Evolutionary conservation across 2,329 filamentous ascomycete species (phyloP), one percentile per base, ranked within the genome.

Genomic region (Stenocarpella maydis): DNA sequence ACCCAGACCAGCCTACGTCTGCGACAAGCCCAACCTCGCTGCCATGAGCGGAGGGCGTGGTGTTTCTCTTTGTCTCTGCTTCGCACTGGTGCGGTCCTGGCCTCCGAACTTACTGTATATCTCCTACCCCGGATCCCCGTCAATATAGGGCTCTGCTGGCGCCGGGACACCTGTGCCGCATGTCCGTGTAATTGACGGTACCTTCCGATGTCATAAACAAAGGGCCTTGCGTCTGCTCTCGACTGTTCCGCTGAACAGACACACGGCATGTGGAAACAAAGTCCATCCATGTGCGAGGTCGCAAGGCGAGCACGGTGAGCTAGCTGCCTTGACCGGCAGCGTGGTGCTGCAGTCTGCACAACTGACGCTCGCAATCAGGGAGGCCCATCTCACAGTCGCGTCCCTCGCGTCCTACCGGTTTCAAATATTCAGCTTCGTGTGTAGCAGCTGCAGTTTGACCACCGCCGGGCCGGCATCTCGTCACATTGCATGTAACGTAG

Each of bases 51-150:
- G 67, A 66, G 60, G 58, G 52, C 61, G 50, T 43, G 24, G 19
- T 17, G 26, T 60, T 69, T 43, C 50, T 49, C 15, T 61, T 9
- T 4, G n/a, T 47, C 55, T 61, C 41, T 19, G 41, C 19, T 41
- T 60, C 15, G 26, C 55, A n/a, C 55, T 60, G 8, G 41, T 61
- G 41, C 28, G 41, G 55, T 21, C 55, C 52, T 45, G 34, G 54
- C 21, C 19, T n/a, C 34, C 34, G 34, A 6, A 37, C 37, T 3
- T 45, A 52, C 26, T 55, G n/a, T 37, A 39, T 24, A 39, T 24
- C 39, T 37, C 52, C 21, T 66, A 66, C 61, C 67, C 67, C 67
- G 24, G 67, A 69, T 58, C 67, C 61, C 45, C 60, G 49, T 68
- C 41, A 47, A 39, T 54, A 43, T 24, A 55, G 50, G 66, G 45